phyloP scores from a whole-genome alignment of 1,284 basidiomycete genomes.

The Chalciporus sp. region DNA sequence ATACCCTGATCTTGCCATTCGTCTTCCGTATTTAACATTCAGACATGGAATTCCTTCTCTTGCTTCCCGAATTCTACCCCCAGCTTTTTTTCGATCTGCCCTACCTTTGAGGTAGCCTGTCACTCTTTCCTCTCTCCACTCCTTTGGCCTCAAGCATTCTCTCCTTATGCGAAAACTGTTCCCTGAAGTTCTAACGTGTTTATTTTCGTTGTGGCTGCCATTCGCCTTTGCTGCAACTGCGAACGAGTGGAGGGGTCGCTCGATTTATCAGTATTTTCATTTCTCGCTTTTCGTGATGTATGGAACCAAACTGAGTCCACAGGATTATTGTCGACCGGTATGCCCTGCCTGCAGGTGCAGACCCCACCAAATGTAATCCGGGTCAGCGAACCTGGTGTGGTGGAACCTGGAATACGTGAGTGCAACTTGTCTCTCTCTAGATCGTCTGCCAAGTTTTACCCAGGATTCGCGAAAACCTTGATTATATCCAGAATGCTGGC shows the following conservation, averaged over 20 bases:
- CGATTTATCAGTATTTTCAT: constrained; percentile 39
- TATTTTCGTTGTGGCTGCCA: constrained; percentile 1
- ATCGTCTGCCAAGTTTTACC: constrained; percentile 16
- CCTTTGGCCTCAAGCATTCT: neutral
- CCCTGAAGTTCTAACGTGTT: neutral
- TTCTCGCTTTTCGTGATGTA: neutral
- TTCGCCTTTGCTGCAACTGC: constrained; percentile 32
- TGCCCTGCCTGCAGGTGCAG: constrained; percentile 42
- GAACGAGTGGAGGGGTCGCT: constrained; percentile 38
- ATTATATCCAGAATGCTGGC: constrained; percentile 75
- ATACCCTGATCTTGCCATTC: neutral
- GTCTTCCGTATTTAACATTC: neutral
- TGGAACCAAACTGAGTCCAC: constrained; percentile 4
- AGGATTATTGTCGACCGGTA: constrained; percentile 73
- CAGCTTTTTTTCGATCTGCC: too few species aligned
- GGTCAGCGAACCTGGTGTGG: constrained; percentile 72
- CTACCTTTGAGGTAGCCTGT: neutral
- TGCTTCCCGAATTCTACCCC: neutral
- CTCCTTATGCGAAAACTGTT: neutral
- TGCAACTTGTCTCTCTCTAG: neutral
- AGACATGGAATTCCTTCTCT: neutral
- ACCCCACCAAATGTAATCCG: constrained; percentile 44
- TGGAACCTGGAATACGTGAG: constrained; percentile 57
- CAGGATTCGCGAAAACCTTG: constrained; percentile 66
- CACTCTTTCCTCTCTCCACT: neutral